Evolutionary conservation across 2,329 filamentous ascomycete species (phyloP), one percentile per base, ranked within the genome.

Genomic region (Nemania diffusa): DNA sequence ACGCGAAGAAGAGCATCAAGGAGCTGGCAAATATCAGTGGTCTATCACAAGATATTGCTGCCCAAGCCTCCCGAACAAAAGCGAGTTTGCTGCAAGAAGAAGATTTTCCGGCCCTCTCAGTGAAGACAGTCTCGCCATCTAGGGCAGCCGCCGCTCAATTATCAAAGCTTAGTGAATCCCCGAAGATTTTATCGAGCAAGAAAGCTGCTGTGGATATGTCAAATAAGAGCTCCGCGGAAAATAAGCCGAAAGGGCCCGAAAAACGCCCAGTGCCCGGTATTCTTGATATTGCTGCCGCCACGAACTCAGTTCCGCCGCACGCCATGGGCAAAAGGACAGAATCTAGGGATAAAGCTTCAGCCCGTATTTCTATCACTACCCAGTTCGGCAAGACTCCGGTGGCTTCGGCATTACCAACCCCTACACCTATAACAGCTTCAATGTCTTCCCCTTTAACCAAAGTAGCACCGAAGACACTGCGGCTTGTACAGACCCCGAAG

Each of bases 401-500:
- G 22, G 73, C 79, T 24, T 78, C 82, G 17, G 81, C 82, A 1
- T 86, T 88, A 65, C 84, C 87, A 32, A 82, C 87, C 56, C 76
- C 86, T 20, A 80, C 83, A 0, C 75, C 78, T 3, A 78, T 76
- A 9, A 79, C 81, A 20, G 80, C 84, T 34, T 85, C 84, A 5
- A 80, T 84, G 1, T 84, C 85, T 48, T 86, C 88, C 17, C 87
- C 87, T 0, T 72, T 83, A 4, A 75, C 82, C 17, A 83, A 85
- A 56, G 80, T 82, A 4, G 85, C 81, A 0, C 87, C 90, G 0
- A 90, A 91, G 75, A 92, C 90, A 1, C 78, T 94, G 40, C 85
- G 91, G n/a, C 84, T 94, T 7, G 83, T 92, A n/a, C 83, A 89
- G 22, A 90, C 88, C 0, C 86, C 89, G 1, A 92, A 88, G 76